Evolutionary conservation across 192 early-diverging fungal genomes (phyloP).

Genomic region (Coemansia sp.): DNA sequence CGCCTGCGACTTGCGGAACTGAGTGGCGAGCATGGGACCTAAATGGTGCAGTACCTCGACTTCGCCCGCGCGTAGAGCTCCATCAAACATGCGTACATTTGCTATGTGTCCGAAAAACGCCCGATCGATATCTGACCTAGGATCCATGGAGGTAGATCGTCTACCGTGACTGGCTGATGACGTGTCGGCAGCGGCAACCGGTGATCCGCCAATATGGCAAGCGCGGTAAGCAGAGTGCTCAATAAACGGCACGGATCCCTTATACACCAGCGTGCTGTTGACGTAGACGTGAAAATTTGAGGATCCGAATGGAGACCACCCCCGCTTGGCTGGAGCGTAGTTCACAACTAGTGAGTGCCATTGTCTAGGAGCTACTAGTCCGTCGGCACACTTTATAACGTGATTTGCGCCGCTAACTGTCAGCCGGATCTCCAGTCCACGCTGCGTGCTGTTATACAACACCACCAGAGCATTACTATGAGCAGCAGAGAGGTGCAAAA

Average conservation of each 20-base stretch:
- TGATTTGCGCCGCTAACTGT: slow-evolving; percentile 17
- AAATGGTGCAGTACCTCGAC: slow-evolving; percentile 38
- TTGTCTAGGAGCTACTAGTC: slow-evolving; percentile 9
- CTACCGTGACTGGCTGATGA: not conserved
- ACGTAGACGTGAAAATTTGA: slow-evolving; percentile 41
- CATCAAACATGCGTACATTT: slow-evolving; percentile 46
- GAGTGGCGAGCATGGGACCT: slow-evolving; percentile 23
- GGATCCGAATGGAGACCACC: slow-evolving; percentile 48
- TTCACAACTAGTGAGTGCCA: slow-evolving; percentile 38
- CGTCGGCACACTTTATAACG: slow-evolving; percentile 16
- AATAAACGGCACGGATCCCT: slow-evolving; percentile 35
- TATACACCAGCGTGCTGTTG: slow-evolving; percentile 25
- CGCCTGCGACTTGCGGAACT: slow-evolving; percentile 27
- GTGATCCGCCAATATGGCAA: slow-evolving; percentile 34
- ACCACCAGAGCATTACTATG: not conserved
- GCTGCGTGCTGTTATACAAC: slow-evolving; percentile 9
- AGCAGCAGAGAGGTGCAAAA: slow-evolving; percentile 17
- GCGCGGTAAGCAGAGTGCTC: slow-evolving; percentile 23
- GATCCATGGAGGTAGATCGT: not conserved
- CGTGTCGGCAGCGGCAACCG: not conserved
- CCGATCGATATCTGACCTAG: not conserved
- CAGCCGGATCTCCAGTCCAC: slow-evolving; percentile 20
- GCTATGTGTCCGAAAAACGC: slow-evolving; percentile 28
- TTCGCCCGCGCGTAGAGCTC: slow-evolving; percentile 20
- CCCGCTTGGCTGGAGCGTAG: slow-evolving; percentile 40